Evolutionary conservation across 2,329 filamentous ascomycete genomes (phyloP).

Genomic region (Sphaerulina populicola): DNA sequence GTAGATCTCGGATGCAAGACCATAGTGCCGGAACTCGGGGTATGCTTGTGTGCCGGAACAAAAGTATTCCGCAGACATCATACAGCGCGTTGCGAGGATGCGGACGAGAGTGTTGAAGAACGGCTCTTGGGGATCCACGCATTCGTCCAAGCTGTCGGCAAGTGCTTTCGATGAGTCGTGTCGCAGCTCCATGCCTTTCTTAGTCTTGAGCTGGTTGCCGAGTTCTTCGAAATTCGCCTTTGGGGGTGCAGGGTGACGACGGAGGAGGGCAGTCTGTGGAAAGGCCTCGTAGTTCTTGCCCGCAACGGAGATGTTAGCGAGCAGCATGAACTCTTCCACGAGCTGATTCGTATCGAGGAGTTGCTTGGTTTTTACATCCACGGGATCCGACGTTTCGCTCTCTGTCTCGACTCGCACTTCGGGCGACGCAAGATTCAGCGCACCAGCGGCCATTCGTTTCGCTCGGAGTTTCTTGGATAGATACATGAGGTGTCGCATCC

Average conservation of each 20-base stretch:
- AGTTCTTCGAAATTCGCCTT: conserved; percentile 96
- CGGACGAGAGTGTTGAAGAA: conserved; percentile 98
- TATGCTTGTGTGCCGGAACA: conserved; percentile 87
- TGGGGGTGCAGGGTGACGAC: conserved; percentile 83
- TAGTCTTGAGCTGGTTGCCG: conserved; percentile 78
- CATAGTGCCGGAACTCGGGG: conserved; percentile 93
- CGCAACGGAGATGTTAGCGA: conserved; percentile 93
- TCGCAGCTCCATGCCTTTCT: conserved; percentile 69
- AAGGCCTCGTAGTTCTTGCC: conserved; percentile 83
- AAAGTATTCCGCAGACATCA: conserved; percentile 99
- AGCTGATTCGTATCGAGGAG: conserved; percentile 93
- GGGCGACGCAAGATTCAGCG: conserved; percentile 90
- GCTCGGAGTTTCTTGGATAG: conserved; percentile 89
- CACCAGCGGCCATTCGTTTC: conserved; percentile 93
- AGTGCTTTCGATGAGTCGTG: conserved; percentile 86
- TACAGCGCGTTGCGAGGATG: conserved; percentile 95
- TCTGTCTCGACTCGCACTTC: conserved; percentile 95
- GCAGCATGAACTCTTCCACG: conserved; percentile 98
- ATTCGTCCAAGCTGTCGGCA: conserved; percentile 81
- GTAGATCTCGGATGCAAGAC: conserved; percentile 92
- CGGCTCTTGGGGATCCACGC: conserved; percentile 68
- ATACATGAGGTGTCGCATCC: conserved; percentile 77
- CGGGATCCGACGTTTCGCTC: conserved; percentile 89
- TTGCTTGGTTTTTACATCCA: conserved; percentile 92
- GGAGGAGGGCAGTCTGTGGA: conserved; percentile 87